Conservation (phyloP, 257 asterid genomes). For the Agastache rugosa region DNA sequence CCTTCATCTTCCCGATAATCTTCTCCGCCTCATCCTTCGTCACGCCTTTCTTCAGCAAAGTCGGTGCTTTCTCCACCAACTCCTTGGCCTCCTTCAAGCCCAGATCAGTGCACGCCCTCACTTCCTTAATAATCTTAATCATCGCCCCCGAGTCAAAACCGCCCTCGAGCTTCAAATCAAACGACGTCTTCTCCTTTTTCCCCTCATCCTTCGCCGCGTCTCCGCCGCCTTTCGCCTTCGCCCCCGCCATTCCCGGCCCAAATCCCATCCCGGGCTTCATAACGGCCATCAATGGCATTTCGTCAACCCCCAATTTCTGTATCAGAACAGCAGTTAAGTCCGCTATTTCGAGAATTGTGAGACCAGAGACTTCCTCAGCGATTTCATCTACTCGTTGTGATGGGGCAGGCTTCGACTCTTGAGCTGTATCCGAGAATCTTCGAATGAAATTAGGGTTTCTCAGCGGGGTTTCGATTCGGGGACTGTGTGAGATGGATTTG, state of each 20-base stretch:
- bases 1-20: conserved; percentile 85
- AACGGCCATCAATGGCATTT: conserved; percentile 85
- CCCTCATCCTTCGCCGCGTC: conserved; percentile 61
- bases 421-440: conserved; percentile 51
- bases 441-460: conserved; percentile 39
- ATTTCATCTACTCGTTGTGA: conserved; percentile 56
- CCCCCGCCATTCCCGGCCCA: conserved; percentile 57
- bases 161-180: conserved; percentile 91
- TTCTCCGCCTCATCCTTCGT: conserved; percentile 88
- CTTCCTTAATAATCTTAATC: conserved; percentile 94
- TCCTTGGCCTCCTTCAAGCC: conserved; percentile 97
- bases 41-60: conserved; percentile 92
- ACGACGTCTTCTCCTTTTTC: conserved; percentile 82
- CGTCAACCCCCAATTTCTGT: conserved; percentile 68
- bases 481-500: conserved; percentile 31
- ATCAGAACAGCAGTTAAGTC: conserved; percentile 67
- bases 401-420: conserved; percentile 47
- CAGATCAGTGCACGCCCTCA: conserved; percentile 78
- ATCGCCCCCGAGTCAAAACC: conserved; percentile 75
- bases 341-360: conserved; percentile 74
- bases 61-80: conserved; percentile 94
- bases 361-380: conserved; percentile 65
- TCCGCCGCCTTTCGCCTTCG: conserved; percentile 58
- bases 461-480: conserved; percentile 36
- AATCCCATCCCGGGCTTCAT: conserved; percentile 89